Evolutionary conservation across 2,329 filamentous ascomycete genomes (phyloP), one percentile per base, ranked within the genome.

Genomic region (Pseudocercospora crystallina): DNA sequence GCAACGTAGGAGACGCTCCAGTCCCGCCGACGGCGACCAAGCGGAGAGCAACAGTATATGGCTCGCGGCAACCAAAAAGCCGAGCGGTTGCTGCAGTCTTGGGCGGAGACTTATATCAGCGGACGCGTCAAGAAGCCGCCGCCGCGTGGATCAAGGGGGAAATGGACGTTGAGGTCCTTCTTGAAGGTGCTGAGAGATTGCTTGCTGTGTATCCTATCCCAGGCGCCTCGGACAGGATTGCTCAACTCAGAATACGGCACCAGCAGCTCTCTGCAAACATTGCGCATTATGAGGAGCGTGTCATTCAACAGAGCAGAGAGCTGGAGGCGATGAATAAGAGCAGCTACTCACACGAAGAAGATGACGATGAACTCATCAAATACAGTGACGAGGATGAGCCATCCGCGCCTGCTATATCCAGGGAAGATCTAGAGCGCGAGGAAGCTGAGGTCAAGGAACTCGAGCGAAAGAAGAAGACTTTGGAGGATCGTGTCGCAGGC

Each of bases 1-100:
- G 48, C 3, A 46, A 41, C 11, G 48, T 54, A 15, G 34, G 47
- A 1, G 49, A 42, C 36, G 53, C 52, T 29, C 20, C 53, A 11
- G 41, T 50, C 3, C 32, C 53, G 35, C 44, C 53, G 13, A 49
- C 54, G 13, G 46, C 50, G 13, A 46, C 55, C 17, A 52, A 57
- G 44, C 70, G 80, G 54, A 70, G 80, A 58, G 76, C 74, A 52
- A 81, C 77, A 30, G 76, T 70, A 58, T 78, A 73, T 55, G 60
- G 54, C 12, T 51, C 52, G 15, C 69, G 72, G 65, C 77, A 75
- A 59, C 84, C 82, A 37, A 82, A 83, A 53, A 88, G 86, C 72
- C 95, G 90, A 2, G 91, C 91, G 8, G 91, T 97, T 2, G 89
- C 91, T 2, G 89, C 90, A 7, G 90, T 97, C 0, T 74, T 97